Base-by-base conservation (phyloP, 2,329 filamentous ascomycete genomes). In the Xylaria sp. region DNA sequence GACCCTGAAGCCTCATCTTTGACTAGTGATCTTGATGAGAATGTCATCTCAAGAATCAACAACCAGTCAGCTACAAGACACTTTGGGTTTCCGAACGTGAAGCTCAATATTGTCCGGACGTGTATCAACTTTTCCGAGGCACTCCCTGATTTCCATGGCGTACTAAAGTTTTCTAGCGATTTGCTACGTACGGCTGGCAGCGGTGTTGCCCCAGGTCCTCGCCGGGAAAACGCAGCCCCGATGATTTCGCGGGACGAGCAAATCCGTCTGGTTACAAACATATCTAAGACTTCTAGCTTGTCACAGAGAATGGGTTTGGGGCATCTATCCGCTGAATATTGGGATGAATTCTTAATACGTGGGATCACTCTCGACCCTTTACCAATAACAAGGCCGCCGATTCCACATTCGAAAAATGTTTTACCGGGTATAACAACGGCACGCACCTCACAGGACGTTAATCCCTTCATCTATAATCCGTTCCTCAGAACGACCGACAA, bases 81-180 rank as follows among this genome's bases (percentile, higher is more conserved):
- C 48, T 97, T 94, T 78, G 96, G 96, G 3, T 93, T 94, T 75
- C 83, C 89, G 11, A 87, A 88, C 66, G 82, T 97, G 72, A 98
- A 98, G 79, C 85, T 97, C 61, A 93, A 97, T 77, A 89, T 98
- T 60, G 83, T 98, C 11, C 89, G 93, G 72, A 90, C 92, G n/a
- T 97, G 95, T 76, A 93, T 97, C 75, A 94, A 94, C 78, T 92
- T 98, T 69, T 97, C 93, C 62, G 96, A 99, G 82, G 95, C 96
- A 0, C 83, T 98, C 62, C 94, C 95, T 1, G 94, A 98, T 78
- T 96, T 97, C 74, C 86, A 91, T 56, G 95, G 95, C 4, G 93
- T 98, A n/a, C 82, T 98, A 24, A 90, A 89, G 68, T 97, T 94
- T 78, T 97, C 94, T 0, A 91, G 93, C 71, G 90, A 97, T 74